phyloP scores from a whole-genome alignment of 768 basidiomycete species.

The Grammothele lineata region DNA sequence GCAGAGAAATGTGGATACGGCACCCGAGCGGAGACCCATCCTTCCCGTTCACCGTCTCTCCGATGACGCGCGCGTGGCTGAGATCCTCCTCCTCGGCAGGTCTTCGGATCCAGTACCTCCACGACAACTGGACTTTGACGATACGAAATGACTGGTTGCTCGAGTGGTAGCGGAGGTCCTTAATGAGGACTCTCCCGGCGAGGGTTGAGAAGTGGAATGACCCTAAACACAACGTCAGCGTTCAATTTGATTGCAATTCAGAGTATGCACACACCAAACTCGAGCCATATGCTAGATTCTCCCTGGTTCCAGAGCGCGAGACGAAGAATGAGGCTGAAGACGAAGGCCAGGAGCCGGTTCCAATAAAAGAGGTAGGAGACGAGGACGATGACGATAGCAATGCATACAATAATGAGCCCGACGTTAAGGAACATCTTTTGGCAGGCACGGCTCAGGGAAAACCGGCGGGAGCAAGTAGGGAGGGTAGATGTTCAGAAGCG shows the following conservation, averaged over 20 bases:
- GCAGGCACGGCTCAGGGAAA: too few species aligned
- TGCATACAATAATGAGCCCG: conserved; percentile 59
- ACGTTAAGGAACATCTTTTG: conserved; percentile 50
- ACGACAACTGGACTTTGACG: conserved; percentile 81
- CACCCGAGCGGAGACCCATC: conserved; percentile 48
- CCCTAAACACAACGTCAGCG: conserved; percentile 39
- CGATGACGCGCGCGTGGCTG: conserved; percentile 38
- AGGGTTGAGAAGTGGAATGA: conserved; percentile 90
- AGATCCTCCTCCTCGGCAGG: conserved; percentile 76
- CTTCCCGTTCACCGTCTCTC: conserved; percentile 37
- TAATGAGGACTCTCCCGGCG: conserved; percentile 82
- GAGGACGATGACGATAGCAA: conserved; percentile 49
- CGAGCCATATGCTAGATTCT: conserved; percentile 76
- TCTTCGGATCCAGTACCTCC: conserved; percentile 90
- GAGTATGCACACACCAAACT: conserved; percentile 55
- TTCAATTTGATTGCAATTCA: neutral
- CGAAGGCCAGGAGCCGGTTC: conserved; percentile 75
- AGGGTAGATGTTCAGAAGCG: neutral
- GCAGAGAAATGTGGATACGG: conserved; percentile 72
- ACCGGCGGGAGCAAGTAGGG: neutral
- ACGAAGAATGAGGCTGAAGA: conserved; percentile 64
- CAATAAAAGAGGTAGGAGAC: conserved; percentile 87
- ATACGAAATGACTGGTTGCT: conserved; percentile 87
- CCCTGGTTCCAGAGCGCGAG: conserved; percentile 75
- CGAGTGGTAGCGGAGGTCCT: conserved; percentile 86